phyloP scores from a whole-genome alignment of 192 early-diverging fungal species.

The Backusella tuberculispora region DNA sequence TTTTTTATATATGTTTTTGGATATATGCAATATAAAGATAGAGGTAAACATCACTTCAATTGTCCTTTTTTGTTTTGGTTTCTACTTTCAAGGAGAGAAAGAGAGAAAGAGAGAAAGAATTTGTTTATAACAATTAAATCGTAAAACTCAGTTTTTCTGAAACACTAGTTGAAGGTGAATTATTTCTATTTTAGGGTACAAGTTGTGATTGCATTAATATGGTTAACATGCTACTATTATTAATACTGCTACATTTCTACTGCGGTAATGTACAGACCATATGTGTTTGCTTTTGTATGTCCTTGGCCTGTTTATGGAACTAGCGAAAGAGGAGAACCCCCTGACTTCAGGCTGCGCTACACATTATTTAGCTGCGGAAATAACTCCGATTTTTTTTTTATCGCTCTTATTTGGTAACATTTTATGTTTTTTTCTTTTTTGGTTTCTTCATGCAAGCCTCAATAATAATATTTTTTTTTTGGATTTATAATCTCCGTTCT shows the following conservation, averaged over 20 bases:
- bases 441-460: slow-evolving; percentile 12
- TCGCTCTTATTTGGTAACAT: not conserved
- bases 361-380: not conserved
- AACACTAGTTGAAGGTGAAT: not conserved
- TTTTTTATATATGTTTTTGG: not conserved
- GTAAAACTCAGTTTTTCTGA: not conserved
- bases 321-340: not conserved
- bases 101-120: too few species aligned
- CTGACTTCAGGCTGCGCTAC: slow-evolving; percentile 6
- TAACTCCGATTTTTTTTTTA: slow-evolving; percentile 7
- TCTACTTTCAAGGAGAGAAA: not conserved
- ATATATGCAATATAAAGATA: not conserved
- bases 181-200: not conserved
- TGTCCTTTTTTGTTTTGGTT: not conserved
- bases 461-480: not conserved
- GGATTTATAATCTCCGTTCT: slow-evolving; percentile 1
- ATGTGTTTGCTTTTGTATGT: not conserved
- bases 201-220: slow-evolving; percentile 12
- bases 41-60: not conserved
- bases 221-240: not conserved
- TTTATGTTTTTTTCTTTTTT: not conserved
- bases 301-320: not conserved
- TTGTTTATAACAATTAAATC: slow-evolving; percentile 5
- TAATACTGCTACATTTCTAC: not conserved
- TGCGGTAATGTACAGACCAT: not conserved